Evolutionary conservation across 805 yeast genomes (phyloP).

Genomic region (Sugiyamaella marilandica): DNA sequence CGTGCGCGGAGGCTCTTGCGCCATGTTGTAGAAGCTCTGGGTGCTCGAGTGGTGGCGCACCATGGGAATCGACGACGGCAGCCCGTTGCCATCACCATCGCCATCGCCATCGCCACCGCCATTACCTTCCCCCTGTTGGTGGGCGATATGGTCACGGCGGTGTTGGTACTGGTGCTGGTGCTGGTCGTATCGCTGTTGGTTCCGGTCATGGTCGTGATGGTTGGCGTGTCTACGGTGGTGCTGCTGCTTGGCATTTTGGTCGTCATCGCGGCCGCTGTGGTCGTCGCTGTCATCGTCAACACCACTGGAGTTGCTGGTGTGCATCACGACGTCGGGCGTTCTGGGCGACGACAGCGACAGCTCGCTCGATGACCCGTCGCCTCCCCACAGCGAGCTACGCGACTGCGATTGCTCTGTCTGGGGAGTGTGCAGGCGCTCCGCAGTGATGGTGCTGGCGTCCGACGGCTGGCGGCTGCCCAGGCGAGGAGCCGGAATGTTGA

Average conservation of each 20-base stretch:
- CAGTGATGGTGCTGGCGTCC: slow-evolving; percentile 24
- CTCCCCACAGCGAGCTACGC: neutral
- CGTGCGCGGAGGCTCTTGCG: slow-evolving; percentile 18
- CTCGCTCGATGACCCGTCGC: slow-evolving; percentile 18
- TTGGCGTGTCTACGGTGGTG: neutral
- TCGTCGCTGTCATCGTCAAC: neutral
- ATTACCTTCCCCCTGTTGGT: too few relatives aligned
- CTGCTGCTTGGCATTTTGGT: neutral
- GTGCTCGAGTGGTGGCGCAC: slow-evolving; percentile 2
- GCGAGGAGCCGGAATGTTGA: neutral
- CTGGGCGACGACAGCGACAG: slow-evolving; percentile 19
- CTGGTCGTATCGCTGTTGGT: neutral
- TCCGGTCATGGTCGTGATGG: neutral
- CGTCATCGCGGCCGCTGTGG: neutral
- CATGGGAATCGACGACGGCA: neutral
- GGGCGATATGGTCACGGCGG: too few relatives aligned
- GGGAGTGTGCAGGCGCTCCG: slow-evolving; percentile 4
- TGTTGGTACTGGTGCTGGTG: too few relatives aligned
- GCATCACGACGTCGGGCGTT: slow-evolving; percentile 22
- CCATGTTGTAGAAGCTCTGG: neutral
- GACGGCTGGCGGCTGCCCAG: slow-evolving; percentile 21
- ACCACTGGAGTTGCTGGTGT: slow-evolving; percentile 2
- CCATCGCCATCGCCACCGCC: too few relatives aligned
- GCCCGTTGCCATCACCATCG: too few relatives aligned
- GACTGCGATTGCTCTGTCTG: neutral